These are phyloP conservation scores for Neurospora discreta DNA, from an alignment of 495 filamentous ascomycete species.

Conservation along the genomic window DNA sequence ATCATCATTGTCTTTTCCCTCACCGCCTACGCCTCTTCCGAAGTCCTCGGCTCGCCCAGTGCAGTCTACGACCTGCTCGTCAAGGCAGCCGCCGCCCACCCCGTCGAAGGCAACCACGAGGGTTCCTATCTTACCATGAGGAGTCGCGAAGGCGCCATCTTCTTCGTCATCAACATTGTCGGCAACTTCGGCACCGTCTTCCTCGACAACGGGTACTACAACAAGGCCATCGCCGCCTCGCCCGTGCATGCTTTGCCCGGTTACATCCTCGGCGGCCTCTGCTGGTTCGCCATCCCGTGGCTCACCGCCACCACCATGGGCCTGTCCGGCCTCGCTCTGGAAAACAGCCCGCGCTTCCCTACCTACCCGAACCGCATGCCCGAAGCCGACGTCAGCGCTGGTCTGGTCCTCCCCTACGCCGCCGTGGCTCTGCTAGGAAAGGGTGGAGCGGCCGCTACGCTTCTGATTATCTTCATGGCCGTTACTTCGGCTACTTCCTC, in stretches of 20 bases:
- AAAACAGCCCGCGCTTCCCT: slow-evolving; percentile 62
- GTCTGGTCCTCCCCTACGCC: slow-evolving; percentile 79
- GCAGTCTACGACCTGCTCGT: slow-evolving; percentile 74
- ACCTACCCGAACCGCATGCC: slow-evolving; percentile 63
- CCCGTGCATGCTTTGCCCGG: slow-evolving; percentile 85
- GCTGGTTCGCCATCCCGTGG: slow-evolving; percentile 96
- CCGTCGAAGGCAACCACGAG: slow-evolving; percentile 73
- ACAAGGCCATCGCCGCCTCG: slow-evolving; percentile 89
- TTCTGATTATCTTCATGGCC: slow-evolving; percentile 91
- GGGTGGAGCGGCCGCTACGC: slow-evolving; percentile 73
- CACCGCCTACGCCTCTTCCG: slow-evolving; percentile 69
- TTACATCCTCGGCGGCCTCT: slow-evolving; percentile 81
- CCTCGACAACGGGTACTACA: slow-evolving; percentile 77
- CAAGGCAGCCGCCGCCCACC: slow-evolving; percentile 56
- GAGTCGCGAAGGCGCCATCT: slow-evolving; percentile 77
- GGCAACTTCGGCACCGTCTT: slow-evolving; percentile 78
- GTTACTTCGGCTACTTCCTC: slow-evolving; percentile 85
- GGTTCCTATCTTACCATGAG: slow-evolving; percentile 89
- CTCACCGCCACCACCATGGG: slow-evolving; percentile 89
- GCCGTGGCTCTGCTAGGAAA: slow-evolving; percentile 82
- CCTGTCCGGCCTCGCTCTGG: slow-evolving; percentile 74
- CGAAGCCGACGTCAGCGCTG: slow-evolving; percentile 66
- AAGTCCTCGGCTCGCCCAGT: slow-evolving; percentile 65
- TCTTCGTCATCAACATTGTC: slow-evolving; percentile 93
- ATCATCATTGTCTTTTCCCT: slow-evolving; percentile 89